These are phyloP conservation scores for Pterothamnion heteromorphum DNA, from an alignment of 31 red algal genomes.

Conservation along the genomic window DNA sequence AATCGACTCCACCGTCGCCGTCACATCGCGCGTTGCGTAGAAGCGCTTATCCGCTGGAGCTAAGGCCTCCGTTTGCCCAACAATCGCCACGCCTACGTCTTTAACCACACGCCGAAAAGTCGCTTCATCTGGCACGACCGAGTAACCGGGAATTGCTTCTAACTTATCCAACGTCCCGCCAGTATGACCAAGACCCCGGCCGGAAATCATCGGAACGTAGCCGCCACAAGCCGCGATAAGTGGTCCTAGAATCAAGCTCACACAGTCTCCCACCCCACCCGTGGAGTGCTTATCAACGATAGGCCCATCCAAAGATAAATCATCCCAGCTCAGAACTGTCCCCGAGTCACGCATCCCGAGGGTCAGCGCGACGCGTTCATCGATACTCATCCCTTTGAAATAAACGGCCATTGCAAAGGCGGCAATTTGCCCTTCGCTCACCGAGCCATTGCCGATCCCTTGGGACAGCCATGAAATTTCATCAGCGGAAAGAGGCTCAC, in stretches of 20 bases:
- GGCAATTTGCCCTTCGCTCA: slow-evolving; percentile 23
- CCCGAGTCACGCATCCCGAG: slow-evolving; percentile 13
- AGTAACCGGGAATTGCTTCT: neutral
- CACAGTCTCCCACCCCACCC: slow-evolving; percentile 44
- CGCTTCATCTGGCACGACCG: neutral
- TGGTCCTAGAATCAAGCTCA: slow-evolving; percentile 1
- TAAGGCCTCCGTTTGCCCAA: slow-evolving; percentile 27
- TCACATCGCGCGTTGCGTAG: slow-evolving; percentile 43
- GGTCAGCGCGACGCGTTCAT: neutral
- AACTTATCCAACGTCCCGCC: slow-evolving; percentile 45
- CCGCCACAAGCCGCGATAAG: slow-evolving; percentile 33
- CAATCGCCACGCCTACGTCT: neutral
- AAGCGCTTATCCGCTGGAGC: slow-evolving; percentile 36
- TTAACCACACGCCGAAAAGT: neutral
- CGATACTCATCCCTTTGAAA: slow-evolving; percentile 19
- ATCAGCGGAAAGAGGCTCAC: neutral
- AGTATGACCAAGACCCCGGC: slow-evolving; percentile 34
- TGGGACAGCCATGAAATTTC: neutral
- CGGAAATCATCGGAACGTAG: slow-evolving; percentile 25
- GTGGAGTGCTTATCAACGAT: slow-evolving; percentile 40
- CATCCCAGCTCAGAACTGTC: neutral
- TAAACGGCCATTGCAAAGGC: slow-evolving; percentile 41
- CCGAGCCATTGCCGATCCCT: slow-evolving; percentile 9
- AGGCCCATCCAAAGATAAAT: slow-evolving; percentile 5
- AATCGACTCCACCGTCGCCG: slow-evolving; percentile 30